These are phyloP conservation scores for Eimeria acervulina DNA, from an alignment of 169 alveolate species.

Conservation along the genomic window DNA sequence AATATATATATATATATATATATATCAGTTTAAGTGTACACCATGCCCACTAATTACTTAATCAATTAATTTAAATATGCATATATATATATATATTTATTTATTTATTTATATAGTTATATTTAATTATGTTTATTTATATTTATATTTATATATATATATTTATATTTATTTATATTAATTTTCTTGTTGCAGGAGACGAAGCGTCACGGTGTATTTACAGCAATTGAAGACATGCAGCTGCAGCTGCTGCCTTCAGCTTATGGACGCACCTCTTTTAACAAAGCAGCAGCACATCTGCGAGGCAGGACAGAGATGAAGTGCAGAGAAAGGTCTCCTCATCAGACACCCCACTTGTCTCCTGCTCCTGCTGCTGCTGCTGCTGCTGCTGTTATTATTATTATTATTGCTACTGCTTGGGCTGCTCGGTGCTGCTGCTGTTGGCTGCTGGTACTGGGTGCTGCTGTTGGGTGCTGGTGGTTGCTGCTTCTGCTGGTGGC, in stretches of 20 bases:
- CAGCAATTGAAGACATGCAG: constrained; percentile 85
- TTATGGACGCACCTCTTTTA: constrained; percentile 85
- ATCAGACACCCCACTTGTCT: not conserved
- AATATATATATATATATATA: too few relatives aligned
- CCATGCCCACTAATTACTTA: too few relatives aligned
- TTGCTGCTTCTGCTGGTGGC: not conserved
- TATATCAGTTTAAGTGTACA: too few relatives aligned
- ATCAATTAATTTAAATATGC: too few relatives aligned
- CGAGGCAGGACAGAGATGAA: constrained; percentile 87
- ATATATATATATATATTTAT: not conserved
- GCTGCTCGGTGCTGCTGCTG: not conserved
- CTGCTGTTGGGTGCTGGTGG: not conserved
- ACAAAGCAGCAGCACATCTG: constrained; percentile 84
- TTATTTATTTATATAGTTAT: not conserved
- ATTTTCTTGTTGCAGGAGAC: constrained; percentile 2
- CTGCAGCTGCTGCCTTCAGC: constrained; percentile 86
- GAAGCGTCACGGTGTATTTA: constrained; percentile 85
- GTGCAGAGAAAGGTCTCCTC: constrained; percentile 87
- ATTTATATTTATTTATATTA: not conserved
- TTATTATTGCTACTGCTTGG: not conserved
- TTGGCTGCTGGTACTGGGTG: not conserved
- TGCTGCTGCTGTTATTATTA: not conserved
- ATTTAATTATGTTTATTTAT: too few relatives aligned
- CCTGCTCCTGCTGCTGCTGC: not conserved
- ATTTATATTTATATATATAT: not conserved